These are phyloP conservation scores for Phytophthora uliginosa DNA, from an alignment of 352 stramenopile species.

Conservation along the genomic window DNA sequence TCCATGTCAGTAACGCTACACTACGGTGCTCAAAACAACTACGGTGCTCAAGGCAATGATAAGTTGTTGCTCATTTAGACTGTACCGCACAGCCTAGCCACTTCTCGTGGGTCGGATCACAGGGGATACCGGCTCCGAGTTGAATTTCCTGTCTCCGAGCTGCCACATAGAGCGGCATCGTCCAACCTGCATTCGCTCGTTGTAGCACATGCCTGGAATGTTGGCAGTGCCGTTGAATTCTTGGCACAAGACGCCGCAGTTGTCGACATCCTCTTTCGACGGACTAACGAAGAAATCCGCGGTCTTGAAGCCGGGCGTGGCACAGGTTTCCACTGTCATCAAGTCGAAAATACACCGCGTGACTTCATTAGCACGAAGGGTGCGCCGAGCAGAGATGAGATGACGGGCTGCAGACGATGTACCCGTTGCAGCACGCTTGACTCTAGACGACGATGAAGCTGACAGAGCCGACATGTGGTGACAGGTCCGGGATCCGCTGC, in stretches of 20 bases:
- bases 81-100: slow-evolving; percentile 35
- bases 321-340: slow-evolving; percentile 4
- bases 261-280: slow-evolving; percentile 11
- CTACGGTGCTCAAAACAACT: neutral
- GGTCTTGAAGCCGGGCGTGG: neutral
- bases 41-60: no score
- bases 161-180: slow-evolving; percentile 5
- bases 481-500: slow-evolving; percentile 11
- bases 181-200: slow-evolving; percentile 22
- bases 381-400: slow-evolving; percentile 9
- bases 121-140: slow-evolving; percentile 24
- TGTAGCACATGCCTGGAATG: slow-evolving; percentile 26
- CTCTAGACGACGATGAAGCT: neutral
- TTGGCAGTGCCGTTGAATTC: neutral
- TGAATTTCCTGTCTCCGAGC: slow-evolving; percentile 35
- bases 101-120: slow-evolving; percentile 29
- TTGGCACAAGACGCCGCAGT: slow-evolving; percentile 29
- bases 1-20: neutral
- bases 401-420: slow-evolving; percentile 18
- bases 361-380: slow-evolving; percentile 5
- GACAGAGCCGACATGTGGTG: neutral
- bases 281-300: neutral
- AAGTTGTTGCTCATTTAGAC: neutral
- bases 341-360: slow-evolving; percentile 17
- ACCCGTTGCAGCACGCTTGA: slow-evolving; percentile 32